These are phyloP conservation scores for Mycena sanguinolenta DNA, from an alignment of 768 basidiomycete genomes.

Conservation along the genomic window DNA sequence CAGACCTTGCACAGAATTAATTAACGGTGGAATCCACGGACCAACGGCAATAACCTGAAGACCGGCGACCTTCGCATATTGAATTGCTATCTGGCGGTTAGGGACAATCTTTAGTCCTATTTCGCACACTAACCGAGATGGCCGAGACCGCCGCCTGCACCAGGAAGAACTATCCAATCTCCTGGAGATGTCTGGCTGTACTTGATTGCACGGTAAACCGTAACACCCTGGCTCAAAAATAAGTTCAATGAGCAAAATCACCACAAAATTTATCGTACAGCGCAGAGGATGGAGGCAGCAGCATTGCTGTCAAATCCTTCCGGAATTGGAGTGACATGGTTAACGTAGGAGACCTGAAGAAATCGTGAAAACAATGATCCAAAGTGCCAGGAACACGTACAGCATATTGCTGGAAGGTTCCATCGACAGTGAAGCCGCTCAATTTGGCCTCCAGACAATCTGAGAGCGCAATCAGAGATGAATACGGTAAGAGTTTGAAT, in stretches of 20 bases:
- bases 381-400: conserved; percentile 46
- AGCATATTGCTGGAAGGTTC: conserved; percentile 81
- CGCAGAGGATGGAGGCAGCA: conserved; percentile 84
- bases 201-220: conserved; percentile 90
- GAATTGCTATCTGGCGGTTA: conserved; percentile 61
- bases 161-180: conserved; percentile 83
- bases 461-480: conserved; percentile 37
- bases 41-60: conserved; percentile 81
- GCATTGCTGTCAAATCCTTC: conserved; percentile 71
- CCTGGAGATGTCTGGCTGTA: conserved; percentile 73
- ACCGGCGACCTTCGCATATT: conserved; percentile 85
- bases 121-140: conserved; percentile 68
- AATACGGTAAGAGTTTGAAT: neutral
- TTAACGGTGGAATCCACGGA: conserved; percentile 47
- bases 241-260: neutral
- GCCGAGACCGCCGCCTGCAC: conserved; percentile 87
- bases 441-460: conserved; percentile 72
- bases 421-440: conserved; percentile 82
- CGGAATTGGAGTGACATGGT: conserved; percentile 86
- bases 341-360: conserved; percentile 72
- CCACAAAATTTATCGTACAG: conserved; percentile 56
- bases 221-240: conserved; percentile 68
- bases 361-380: conserved; percentile 5
- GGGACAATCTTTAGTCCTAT: neutral
- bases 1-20: neutral